These are phyloP conservation scores for Barnettozyma vustinii DNA, from an alignment of 805 yeast genomes.

Conservation along the genomic window DNA sequence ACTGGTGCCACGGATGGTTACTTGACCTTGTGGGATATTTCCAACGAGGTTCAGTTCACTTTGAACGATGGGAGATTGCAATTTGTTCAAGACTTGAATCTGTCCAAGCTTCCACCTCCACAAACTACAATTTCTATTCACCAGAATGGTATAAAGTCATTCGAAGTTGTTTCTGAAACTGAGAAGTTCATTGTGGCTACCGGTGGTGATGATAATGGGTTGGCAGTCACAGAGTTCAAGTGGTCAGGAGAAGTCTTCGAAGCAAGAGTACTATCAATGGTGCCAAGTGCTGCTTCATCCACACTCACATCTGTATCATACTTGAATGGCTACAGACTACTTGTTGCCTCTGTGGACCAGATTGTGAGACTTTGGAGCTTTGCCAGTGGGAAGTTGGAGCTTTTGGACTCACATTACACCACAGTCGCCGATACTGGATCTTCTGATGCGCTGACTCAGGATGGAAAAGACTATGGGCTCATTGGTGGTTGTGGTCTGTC, in stretches of 20 bases:
- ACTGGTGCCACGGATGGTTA: slow-evolving; percentile 83
- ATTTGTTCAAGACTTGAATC: background rate
- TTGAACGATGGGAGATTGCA: slow-evolving; percentile 10
- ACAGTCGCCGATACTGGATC: slow-evolving; percentile 92
- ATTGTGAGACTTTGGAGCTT: slow-evolving; percentile 59
- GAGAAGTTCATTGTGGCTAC: slow-evolving; percentile 41
- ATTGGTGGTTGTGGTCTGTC: slow-evolving; percentile 87
- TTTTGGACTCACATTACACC: slow-evolving; percentile 49
- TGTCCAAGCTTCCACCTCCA: slow-evolving; percentile 23
- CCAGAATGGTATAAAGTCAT: slow-evolving; percentile 77
- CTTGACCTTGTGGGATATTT: slow-evolving; percentile 55
- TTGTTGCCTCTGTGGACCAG: slow-evolving; percentile 84
- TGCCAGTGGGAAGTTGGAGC: slow-evolving; percentile 20
- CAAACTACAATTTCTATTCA: slow-evolving; percentile 52
- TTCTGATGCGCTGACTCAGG: slow-evolving; percentile 35
- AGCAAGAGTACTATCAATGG: slow-evolving; percentile 30
- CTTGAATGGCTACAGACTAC: slow-evolving; percentile 29
- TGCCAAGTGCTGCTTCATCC: slow-evolving; percentile 71
- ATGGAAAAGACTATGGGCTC: slow-evolving; percentile 31
- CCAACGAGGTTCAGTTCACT: slow-evolving; percentile 24
- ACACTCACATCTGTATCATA: slow-evolving; percentile 66
- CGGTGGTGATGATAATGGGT: slow-evolving; percentile 92
- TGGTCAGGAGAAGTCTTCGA: slow-evolving; percentile 19
- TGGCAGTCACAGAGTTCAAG: slow-evolving; percentile 38
- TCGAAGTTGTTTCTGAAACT: slow-evolving; percentile 30